Evolutionary conservation across 1,284 basidiomycete genomes (phyloP).

Genomic region (Melampsora americana): DNA sequence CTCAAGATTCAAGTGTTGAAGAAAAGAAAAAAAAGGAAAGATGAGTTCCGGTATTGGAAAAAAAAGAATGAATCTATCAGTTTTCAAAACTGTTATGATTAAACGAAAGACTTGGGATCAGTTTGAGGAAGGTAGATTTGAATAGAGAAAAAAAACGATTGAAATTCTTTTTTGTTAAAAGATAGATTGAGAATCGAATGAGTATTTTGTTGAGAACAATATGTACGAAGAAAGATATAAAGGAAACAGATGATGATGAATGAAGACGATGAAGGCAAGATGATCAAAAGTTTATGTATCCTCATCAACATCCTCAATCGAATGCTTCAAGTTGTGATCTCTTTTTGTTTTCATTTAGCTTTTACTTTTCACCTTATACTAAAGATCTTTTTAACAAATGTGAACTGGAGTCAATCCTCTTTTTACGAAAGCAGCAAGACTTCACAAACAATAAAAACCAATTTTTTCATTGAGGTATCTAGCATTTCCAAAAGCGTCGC

Average conservation of each 20-base stretch:
- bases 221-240: not conserved
- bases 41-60: not conserved
- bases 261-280: not conserved
- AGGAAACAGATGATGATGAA: not conserved
- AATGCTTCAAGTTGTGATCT: no score
- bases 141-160: not conserved
- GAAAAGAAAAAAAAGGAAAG: not conserved
- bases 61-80: not conserved
- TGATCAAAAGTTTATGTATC: conserved; percentile 12
- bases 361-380: no score
- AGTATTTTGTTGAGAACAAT: not conserved
- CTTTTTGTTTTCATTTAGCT: no score
- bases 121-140: not conserved
- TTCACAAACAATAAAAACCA: no score
- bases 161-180: not conserved
- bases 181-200: not conserved
- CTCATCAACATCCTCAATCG: not conserved
- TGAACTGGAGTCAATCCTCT: no score
- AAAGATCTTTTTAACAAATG: no score
- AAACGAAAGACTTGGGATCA: not conserved
- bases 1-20: no score
- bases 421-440: no score
- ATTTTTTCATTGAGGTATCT: no score
- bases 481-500: no score
- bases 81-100: not conserved